Conservation (phyloP, 139 green algal species). For the Parachlorella kessleri region DNA sequence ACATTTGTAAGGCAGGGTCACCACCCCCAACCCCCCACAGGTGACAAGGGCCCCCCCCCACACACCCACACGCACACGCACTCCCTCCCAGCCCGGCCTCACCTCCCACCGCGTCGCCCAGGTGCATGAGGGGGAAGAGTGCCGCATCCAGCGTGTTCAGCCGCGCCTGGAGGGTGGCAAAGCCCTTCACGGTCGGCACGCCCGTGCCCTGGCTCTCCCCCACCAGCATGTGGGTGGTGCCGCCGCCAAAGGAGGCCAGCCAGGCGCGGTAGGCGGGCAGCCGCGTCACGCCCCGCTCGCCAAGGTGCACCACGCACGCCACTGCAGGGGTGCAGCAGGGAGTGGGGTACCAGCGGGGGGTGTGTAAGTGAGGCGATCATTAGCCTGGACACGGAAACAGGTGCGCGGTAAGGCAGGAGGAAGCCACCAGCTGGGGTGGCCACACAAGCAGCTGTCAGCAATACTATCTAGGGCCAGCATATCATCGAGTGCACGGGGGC, state of each 20-base stretch:
- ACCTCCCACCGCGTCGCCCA: neutral
- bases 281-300: constrained; percentile 46
- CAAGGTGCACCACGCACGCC: constrained; percentile 67
- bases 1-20: too few species aligned
- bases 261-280: constrained; percentile 43
- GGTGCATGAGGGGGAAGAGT: constrained; percentile 67
- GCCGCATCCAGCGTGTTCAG: constrained; percentile 69
- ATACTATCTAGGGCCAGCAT: too few species aligned
- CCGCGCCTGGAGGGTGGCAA: constrained; percentile 59
- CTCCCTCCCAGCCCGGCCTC: too few species aligned
- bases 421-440: neutral
- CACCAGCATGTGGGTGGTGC: constrained; percentile 53
- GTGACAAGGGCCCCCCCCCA: too few species aligned
- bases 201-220: constrained; percentile 12
- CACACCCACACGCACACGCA: neutral
- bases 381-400: too few species aligned
- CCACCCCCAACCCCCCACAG: too few species aligned
- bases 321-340: constrained; percentile 39
- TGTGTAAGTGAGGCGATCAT: too few species aligned
- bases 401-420: neutral
- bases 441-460: neutral
- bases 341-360: too few species aligned
- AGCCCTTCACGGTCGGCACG: constrained; percentile 27
- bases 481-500: too few species aligned
- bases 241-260: constrained; percentile 34